phyloP scores from a whole-genome alignment of 75 land plant species.

The Cryptomeria japonica region DNA sequence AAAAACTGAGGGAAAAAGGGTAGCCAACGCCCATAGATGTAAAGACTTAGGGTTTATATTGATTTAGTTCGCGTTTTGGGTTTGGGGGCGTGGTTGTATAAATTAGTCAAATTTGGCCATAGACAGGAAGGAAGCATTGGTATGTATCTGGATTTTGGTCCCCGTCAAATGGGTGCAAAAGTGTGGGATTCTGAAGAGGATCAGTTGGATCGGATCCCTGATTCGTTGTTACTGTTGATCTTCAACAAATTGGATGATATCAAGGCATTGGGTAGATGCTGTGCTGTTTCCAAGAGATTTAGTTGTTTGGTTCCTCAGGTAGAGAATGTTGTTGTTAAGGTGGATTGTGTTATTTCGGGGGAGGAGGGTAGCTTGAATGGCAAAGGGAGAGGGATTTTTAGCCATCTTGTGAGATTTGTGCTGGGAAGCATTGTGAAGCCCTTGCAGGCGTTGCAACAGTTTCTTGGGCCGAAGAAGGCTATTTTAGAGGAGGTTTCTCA shows the following conservation, averaged over 20 bases:
- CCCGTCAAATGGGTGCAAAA: background rate
- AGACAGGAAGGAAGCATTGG: background rate
- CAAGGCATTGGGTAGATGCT: constrained; percentile 91
- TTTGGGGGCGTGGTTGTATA: background rate
- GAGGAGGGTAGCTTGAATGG: constrained; percentile 20
- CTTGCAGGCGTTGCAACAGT: constrained; percentile 48
- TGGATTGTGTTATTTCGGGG: constrained; percentile 83
- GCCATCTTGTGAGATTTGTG: constrained; percentile 38
- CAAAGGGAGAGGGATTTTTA: constrained; percentile 45
- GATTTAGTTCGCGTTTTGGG: background rate
- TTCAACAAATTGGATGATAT: constrained; percentile 88
- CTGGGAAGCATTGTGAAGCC: constrained; percentile 48
- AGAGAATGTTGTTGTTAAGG: constrained; percentile 76
- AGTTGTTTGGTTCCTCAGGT: constrained; percentile 65
- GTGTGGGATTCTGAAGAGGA: constrained; percentile 11
- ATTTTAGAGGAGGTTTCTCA: constrained; percentile 38
- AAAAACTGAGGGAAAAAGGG: background rate
- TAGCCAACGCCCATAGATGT: background rate
- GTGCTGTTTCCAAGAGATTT: constrained; percentile 83
- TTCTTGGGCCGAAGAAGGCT: background rate
- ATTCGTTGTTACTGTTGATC: constrained; percentile 67
- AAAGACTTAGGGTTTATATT: background rate
- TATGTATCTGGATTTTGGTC: constrained; percentile 7
- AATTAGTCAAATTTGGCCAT: background rate
- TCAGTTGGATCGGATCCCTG: constrained; percentile 70